These are phyloP conservation scores for Acer negundo DNA, from an alignment of 345 rosid species.

Conservation along the genomic window DNA sequence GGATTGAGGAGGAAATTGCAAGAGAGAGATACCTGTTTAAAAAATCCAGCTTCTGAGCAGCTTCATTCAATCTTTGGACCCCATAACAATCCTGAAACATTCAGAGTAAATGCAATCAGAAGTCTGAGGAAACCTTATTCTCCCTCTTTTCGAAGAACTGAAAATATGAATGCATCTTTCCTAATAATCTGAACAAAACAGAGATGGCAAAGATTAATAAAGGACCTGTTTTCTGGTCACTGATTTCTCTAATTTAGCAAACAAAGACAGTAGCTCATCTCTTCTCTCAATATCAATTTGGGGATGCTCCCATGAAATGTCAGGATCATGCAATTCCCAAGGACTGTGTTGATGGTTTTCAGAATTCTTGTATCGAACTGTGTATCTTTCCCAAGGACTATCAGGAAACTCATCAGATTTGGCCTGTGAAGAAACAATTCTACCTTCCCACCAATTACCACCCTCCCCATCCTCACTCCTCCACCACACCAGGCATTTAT, in stretches of 20 bases:
- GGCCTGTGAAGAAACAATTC: conserved; percentile 51
- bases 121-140: conserved; percentile 1
- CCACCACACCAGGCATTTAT: conserved; percentile 93
- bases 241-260: conserved; percentile 60
- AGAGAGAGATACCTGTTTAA: conserved; percentile 61
- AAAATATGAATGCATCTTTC: neutral
- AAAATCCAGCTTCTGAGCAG: conserved; percentile 72
- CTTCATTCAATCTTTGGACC: conserved; percentile 71
- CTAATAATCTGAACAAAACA: neutral
- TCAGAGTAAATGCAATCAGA: conserved; percentile 8
- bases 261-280: conserved; percentile 52
- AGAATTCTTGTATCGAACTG: conserved; percentile 54
- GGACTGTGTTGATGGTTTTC: conserved; percentile 72
- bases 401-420: conserved; percentile 74
- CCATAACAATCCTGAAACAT: conserved; percentile 78
- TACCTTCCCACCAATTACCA: conserved; percentile 92
- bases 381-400: conserved; percentile 95
- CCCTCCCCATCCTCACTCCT: conserved; percentile 61
- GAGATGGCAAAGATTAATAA: neutral
- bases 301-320: conserved; percentile 56
- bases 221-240: conserved; percentile 59
- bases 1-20: neutral
- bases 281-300: conserved; percentile 51
- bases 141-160: neutral
- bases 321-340: conserved; percentile 90